Evolutionary conservation across 2,329 filamentous ascomycete genomes (phyloP).

Genomic region (Lachnellula suecica): DNA sequence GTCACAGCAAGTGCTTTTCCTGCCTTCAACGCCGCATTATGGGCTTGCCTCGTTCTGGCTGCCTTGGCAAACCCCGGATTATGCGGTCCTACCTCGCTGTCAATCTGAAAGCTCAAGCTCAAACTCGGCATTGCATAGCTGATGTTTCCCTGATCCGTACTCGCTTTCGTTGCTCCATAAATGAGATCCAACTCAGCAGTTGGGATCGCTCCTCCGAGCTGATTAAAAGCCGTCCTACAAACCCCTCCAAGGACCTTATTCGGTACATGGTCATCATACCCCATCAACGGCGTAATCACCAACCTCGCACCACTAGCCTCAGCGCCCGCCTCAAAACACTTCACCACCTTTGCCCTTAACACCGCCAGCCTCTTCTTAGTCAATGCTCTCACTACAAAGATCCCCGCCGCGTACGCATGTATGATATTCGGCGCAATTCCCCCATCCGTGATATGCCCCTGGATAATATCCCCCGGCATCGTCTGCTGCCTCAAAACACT

Average conservation of each 20-base stretch:
- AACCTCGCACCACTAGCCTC: conserved; percentile 50
- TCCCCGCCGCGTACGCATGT: conserved; percentile 21
- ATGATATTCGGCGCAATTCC: conserved; percentile 42
- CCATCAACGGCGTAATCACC: conserved; percentile 40
- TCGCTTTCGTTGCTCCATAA: conserved; percentile 46
- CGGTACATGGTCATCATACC: conserved; percentile 55
- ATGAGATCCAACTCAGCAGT: conserved; percentile 41
- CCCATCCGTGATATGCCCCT: conserved; percentile 39
- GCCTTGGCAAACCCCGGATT: conserved; percentile 44
- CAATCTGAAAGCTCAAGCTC: conserved; percentile 51
- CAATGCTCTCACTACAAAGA: conserved; percentile 45
- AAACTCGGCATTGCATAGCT: conserved; percentile 57
- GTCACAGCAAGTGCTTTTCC: conserved; percentile 39
- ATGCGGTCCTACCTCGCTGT: conserved; percentile 47
- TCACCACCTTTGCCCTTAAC: conserved; percentile 41
- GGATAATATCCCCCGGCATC: conserved; percentile 30
- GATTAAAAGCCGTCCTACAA: conserved; percentile 46
- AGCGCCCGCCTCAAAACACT: conserved; percentile 47
- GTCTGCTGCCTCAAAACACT: conserved; percentile 33
- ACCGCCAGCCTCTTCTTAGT: conserved; percentile 40
- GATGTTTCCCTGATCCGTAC: conserved; percentile 59
- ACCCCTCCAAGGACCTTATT: conserved; percentile 47
- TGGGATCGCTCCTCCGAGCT: conserved; percentile 36
- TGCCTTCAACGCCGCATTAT: conserved; percentile 20
- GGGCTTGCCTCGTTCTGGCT: conserved; percentile 29